phyloP scores from a whole-genome alignment of 108 stramenopile genomes.

The Tribonema minus region DNA sequence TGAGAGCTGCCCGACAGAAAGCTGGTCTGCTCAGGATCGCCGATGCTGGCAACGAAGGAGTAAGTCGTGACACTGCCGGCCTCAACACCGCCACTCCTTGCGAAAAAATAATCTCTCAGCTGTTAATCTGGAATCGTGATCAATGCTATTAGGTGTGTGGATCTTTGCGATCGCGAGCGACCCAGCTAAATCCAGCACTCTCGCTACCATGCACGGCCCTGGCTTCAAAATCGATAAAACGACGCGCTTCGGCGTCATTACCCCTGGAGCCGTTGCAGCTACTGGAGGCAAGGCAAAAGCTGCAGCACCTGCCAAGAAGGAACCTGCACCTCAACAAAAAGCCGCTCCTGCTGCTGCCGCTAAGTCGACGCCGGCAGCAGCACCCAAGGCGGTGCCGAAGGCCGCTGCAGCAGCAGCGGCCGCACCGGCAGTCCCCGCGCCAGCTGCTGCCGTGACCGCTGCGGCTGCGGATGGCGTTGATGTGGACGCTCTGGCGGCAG shows the following conservation, averaged over 20 bases:
- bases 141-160: no score
- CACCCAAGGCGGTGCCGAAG: background rate
- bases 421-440: background rate
- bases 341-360: background rate
- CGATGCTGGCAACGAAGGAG: no score
- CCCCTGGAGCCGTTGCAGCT: background rate
- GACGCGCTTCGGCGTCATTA: background rate
- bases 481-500: constrained; percentile 44
- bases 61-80: no score
- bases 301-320: background rate
- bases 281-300: background rate
- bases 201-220: background rate
- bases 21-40: no score
- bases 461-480: constrained; percentile 6
- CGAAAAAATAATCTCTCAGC: no score
- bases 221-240: background rate
- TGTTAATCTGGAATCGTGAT: no score
- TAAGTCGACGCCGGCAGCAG: no score
- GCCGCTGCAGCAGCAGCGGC: background rate
- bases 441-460: background rate
- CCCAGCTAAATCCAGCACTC: no score
- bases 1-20: no score
- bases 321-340: background rate
- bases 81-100: no score
- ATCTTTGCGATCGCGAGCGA: no score